Base-by-base conservation (phyloP, 2,329 filamentous ascomycete species). In the Phaeosphaeria sp. region DNA sequence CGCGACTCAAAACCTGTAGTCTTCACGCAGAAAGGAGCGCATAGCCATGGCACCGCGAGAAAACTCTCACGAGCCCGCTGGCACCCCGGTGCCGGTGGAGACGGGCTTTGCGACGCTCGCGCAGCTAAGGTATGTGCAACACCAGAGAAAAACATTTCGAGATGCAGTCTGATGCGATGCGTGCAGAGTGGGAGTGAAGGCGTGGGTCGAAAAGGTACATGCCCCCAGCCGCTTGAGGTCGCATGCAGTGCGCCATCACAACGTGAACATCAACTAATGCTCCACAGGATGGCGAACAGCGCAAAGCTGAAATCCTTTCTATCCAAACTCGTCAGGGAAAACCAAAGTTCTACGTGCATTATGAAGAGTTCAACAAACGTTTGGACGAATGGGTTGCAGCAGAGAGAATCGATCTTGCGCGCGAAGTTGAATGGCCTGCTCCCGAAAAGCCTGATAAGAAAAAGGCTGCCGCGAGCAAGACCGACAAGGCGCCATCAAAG, bases 291-390 rank as follows among this genome's bases (percentile, higher is more conserved):
- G 92, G 92, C 59, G 89, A 93, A 72, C 85, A 90, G 60, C 89
- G 95, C 68, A 93, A 95, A 80, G 95, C 95, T 68, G 95, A 99
- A 77, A 97, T 99, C 62, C 82, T 99, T n/a, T 95, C 92, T 58
- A 96, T 98, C 68, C 90, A 91, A 72, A 91, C 93, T 58, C 90
- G 91, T 21, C 96, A 96, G 78, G 94, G 92, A 71, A 89, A 90
- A 17, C 90, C 92, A 41, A 90, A 91, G 54, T 97, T 94, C 74
- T 97, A 97, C 78, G 96, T 96, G 71, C 96, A 98, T 77, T 98
- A 97, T 76, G 92, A 97, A 73, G 96, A 96, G 72, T 98, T 97
- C 86, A 98, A 98, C 80, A 98, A 98, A 70, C 87, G 87, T 82
- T 81, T 89, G 30, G 86, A 89, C 68, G 95, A 99, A 82, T 99